phyloP scores from a whole-genome alignment of 441 rosid species.

The Omphalea diandra region DNA sequence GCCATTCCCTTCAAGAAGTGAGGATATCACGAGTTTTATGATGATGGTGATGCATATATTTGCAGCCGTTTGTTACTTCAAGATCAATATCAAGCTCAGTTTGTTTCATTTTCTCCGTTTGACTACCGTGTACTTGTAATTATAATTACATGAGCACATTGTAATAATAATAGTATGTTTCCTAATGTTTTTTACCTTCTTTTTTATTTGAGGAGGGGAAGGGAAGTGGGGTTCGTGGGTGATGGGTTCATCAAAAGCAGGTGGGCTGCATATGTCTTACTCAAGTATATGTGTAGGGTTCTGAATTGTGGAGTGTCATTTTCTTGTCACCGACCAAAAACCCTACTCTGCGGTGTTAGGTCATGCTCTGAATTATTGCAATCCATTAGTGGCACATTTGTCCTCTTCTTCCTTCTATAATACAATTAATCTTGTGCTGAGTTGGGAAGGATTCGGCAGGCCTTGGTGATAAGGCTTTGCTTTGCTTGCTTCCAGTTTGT shows the following conservation, averaged over 20 bases:
- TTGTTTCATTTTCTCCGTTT: conserved; percentile 9
- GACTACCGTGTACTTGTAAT: conserved; percentile 3
- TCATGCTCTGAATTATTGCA: neutral
- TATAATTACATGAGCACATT: neutral
- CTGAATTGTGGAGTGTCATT: conserved; percentile 27
- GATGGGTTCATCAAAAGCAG: conserved; percentile 6
- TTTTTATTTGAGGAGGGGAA: neutral
- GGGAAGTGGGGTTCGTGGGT: neutral
- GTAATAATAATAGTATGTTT: neutral
- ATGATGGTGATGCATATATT: neutral
- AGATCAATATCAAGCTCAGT: conserved; percentile 12
- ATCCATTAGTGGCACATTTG: neutral
- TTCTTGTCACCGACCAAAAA: conserved; percentile 18
- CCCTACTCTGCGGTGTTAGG: conserved; percentile 5
- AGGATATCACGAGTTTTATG: neutral
- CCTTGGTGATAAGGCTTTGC: conserved; percentile 1
- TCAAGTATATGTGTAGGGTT: conserved; percentile 15
- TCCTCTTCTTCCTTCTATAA: too few relatives aligned
- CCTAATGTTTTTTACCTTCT: neutral
- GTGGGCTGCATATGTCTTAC: conserved; percentile 10
- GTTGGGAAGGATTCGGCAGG: conserved; percentile 11
- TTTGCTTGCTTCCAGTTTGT: neutral
- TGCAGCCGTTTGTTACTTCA: neutral
- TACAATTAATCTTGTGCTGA: neutral
- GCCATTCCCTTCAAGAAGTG: conserved; percentile 78